Conservation (phyloP, 768 basidiomycete species). For the Calocybe indica region DNA sequence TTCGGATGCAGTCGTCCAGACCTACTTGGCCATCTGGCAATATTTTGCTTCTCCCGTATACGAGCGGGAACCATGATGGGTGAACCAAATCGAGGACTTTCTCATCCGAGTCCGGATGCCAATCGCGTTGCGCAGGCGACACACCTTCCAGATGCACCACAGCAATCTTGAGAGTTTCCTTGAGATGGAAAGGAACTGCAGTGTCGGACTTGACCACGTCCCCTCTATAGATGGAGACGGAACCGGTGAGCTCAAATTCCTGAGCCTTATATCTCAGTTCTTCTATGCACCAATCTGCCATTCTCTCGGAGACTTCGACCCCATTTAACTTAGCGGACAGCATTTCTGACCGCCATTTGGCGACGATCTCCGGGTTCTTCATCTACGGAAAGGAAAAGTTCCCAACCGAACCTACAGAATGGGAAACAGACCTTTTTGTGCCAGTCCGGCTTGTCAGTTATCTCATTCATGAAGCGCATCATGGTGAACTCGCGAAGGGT, state of each 20-base stretch:
- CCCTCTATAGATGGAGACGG: constrained; percentile 13
- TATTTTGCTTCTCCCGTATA: constrained; percentile 21
- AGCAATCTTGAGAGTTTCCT: constrained; percentile 8
- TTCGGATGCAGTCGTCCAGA: constrained; percentile 8
- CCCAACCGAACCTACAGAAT: background rate
- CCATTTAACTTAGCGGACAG: background rate
- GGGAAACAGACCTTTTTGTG: constrained; percentile 7
- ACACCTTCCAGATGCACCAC: constrained; percentile 23
- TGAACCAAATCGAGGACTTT: constrained; percentile 37
- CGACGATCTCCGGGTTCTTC: constrained; percentile 5
- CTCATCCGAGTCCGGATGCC: constrained; percentile 33
- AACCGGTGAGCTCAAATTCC: constrained; percentile 8
- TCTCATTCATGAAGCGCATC: constrained; percentile 12
- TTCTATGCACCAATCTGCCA: constrained; percentile 17
- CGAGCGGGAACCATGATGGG: constrained; percentile 29
- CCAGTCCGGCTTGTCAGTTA: constrained; percentile 13
- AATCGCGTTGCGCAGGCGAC: constrained; percentile 25
- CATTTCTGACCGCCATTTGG: constrained; percentile 11
- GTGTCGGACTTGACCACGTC: constrained; percentile 21
- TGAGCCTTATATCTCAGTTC: constrained; percentile 16
- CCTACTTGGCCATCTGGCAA: constrained; percentile 4
- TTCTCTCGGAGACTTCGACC: constrained; percentile 8
- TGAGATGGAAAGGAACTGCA: constrained; percentile 14
- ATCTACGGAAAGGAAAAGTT: constrained; percentile 7
- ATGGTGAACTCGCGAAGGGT: constrained; percentile 13